Percentiles rank a stretch among this genome's conserved stretches.
Conservation (phyloP, 768 basidiomycete genomes). For the Auricularia sp. region DNA sequence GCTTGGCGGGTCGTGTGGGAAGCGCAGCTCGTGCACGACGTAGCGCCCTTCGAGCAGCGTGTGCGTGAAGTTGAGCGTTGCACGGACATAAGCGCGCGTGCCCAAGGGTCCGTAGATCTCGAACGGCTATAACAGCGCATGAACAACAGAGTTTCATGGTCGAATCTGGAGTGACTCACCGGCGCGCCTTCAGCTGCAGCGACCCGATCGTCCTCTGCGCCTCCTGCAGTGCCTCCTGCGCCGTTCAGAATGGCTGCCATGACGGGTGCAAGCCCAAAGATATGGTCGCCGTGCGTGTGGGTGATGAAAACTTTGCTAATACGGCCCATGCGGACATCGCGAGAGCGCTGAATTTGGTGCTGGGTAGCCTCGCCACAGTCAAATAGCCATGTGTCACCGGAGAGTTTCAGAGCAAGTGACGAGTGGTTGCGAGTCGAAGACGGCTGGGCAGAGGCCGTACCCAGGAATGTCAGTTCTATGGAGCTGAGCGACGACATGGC, state of each 20-base stretch:
- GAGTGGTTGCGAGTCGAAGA: conserved; percentile 74
- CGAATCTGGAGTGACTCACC: too few species aligned
- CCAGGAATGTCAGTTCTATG: conserved; percentile 57
- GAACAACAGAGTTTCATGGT: background rate
- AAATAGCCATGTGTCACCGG: conserved; percentile 70
- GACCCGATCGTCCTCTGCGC: conserved; percentile 45
- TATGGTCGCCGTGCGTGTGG: conserved; percentile 83
- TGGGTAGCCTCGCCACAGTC: conserved; percentile 84
- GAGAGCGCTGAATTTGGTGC: conserved; percentile 50
- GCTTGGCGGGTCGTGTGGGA: conserved; percentile 43
- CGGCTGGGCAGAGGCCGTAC: conserved; percentile 74
- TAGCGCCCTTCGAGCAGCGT: conserved; percentile 57
- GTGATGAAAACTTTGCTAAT: conserved; percentile 82
- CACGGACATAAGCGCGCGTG: conserved; percentile 71
- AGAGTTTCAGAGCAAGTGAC: conserved; percentile 54
- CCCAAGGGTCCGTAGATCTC: conserved; percentile 85
- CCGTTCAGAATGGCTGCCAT: conserved; percentile 66
- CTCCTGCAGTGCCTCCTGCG: conserved; percentile 48
- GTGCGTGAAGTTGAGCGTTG: conserved; percentile 56
- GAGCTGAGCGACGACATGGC: conserved; percentile 5
- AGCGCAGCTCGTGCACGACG: conserved; percentile 75
- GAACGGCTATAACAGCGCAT: conserved; percentile 20
- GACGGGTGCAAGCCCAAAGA: conserved; percentile 63
- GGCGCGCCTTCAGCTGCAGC: conserved; percentile 3
- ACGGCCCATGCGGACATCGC: conserved; percentile 70